phyloP scores from a whole-genome alignment of 1,284 basidiomycete species.

The Apiotrichum siamense region DNA sequence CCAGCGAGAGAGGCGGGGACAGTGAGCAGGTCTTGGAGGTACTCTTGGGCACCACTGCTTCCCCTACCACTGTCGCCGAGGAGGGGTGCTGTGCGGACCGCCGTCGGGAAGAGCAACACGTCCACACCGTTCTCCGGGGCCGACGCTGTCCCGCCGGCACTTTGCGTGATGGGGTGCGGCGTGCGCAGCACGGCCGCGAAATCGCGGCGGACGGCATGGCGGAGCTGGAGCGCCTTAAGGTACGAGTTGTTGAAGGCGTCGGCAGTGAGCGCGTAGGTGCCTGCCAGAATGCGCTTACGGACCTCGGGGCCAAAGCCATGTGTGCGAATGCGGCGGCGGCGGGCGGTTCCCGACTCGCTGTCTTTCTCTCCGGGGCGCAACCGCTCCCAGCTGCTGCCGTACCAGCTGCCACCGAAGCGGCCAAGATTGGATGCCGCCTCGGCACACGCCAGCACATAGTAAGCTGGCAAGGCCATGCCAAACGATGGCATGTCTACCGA shows the following conservation, averaged over 20 bases:
- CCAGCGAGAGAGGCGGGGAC: constrained; percentile 88
- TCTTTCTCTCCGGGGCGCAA: too few species aligned
- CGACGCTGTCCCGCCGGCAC: not conserved
- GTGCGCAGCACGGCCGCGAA: constrained; percentile 65
- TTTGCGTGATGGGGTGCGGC: constrained; percentile 40
- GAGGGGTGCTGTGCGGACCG: constrained; percentile 68
- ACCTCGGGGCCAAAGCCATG: constrained; percentile 79
- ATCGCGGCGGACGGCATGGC: constrained; percentile 64
- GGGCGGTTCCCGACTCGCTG: constrained; percentile 51
- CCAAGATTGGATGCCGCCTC: constrained; percentile 93
- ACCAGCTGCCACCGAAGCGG: constrained; percentile 76
- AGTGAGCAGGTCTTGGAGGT: constrained; percentile 87
- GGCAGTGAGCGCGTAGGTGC: constrained; percentile 84
- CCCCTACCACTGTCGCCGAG: constrained; percentile 29
- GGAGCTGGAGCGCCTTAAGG: constrained; percentile 78
- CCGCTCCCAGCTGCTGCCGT: constrained; percentile 50
- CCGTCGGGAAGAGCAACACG: constrained; percentile 74
- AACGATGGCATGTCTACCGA: constrained; percentile 75
- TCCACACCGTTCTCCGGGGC: constrained; percentile 56
- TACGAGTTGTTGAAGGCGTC: constrained; percentile 97
- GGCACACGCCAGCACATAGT: constrained; percentile 90
- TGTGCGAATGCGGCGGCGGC: constrained; percentile 58
- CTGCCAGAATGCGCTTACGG: constrained; percentile 78
- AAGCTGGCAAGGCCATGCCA: constrained; percentile 75
- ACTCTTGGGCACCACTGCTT: constrained; percentile 41